phyloP scores from a whole-genome alignment of 2,329 filamentous ascomycete species.

The Fusarium sp. region DNA sequence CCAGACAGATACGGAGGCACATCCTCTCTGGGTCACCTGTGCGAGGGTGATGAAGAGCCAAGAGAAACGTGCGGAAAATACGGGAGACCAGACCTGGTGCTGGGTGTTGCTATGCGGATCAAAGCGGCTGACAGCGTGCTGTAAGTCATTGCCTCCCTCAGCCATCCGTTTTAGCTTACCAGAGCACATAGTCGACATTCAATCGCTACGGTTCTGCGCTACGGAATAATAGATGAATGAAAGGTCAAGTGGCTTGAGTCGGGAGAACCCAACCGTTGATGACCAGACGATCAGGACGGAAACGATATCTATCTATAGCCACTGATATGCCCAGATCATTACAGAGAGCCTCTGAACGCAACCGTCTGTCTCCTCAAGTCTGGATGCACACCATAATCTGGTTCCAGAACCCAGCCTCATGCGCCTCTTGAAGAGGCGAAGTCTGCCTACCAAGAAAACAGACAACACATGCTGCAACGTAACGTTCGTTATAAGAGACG shows the following conservation, averaged over 20 bases:
- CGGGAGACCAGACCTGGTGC: conserved; percentile 1
- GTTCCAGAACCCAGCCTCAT: conserved; percentile 30
- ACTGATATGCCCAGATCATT: neutral
- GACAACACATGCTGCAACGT: conserved; percentile 10
- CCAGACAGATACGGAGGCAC: neutral
- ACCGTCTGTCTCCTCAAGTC: neutral
- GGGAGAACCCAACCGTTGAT: conserved; percentile 4
- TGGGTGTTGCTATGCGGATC: neutral
- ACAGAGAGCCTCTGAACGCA: neutral
- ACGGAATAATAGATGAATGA: neutral
- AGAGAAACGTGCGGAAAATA: conserved; percentile 7
- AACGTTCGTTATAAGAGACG: conserved; percentile 3
- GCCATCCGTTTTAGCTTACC: neutral
- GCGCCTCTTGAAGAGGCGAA: conserved; percentile 2
- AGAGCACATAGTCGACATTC: neutral
- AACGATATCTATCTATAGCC: neutral
- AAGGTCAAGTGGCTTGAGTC: conserved; percentile 8
- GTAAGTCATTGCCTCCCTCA: neutral
- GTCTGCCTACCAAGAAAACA: conserved; percentile 2
- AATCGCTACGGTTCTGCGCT: conserved; percentile 3
- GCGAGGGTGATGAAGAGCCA: conserved; percentile 16
- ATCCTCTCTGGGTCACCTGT: conserved; percentile 25
- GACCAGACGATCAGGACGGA: conserved; percentile 14
- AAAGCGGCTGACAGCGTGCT: conserved; percentile 2
- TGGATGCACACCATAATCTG: neutral